A percentile compares a stretch with the other conserved stretches of the same genome.
phyloP scores from a whole-genome alignment of 139 green algal species.

The Coelastrella sp. region DNA sequence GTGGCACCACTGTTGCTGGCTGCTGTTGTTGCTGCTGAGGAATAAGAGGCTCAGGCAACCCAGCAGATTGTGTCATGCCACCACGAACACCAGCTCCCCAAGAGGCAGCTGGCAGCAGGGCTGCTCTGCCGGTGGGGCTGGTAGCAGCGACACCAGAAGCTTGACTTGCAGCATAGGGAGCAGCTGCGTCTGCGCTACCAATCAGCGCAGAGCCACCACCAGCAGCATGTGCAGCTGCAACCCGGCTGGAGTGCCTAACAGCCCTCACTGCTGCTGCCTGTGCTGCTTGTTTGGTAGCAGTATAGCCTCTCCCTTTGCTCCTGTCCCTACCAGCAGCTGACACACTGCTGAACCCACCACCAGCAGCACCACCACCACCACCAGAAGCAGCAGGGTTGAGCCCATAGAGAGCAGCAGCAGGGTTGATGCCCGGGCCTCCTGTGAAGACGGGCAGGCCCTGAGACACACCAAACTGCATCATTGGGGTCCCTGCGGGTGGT shows the following conservation, averaged over 20 bases:
- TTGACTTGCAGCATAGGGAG: neutral
- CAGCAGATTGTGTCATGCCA: too few relatives aligned
- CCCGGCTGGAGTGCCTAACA: neutral
- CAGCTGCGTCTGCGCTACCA: neutral
- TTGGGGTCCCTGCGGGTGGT: neutral
- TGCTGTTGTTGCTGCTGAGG: neutral
- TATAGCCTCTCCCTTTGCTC: neutral
- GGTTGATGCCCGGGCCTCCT: neutral
- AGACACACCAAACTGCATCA: neutral
- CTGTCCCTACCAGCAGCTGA: neutral
- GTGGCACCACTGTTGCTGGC: neutral
- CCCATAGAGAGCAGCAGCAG: neutral
- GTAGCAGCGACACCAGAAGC: neutral
- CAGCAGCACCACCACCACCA: neutral
- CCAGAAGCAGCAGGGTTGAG: neutral
- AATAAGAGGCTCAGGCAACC: neutral
- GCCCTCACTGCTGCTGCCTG: neutral
- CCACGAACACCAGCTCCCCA: too few relatives aligned
- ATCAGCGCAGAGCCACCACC: neutral
- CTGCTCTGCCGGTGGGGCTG: neutral
- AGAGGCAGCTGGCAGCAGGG: neutral
- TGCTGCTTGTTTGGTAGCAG: neutral
- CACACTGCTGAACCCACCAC: neutral
- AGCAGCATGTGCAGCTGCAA: constrained; percentile 2
- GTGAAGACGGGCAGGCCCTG: neutral